These are phyloP conservation scores for Gypsophila paniculata DNA, from an alignment of 179 eudicot genomes.

Conservation along the genomic window DNA sequence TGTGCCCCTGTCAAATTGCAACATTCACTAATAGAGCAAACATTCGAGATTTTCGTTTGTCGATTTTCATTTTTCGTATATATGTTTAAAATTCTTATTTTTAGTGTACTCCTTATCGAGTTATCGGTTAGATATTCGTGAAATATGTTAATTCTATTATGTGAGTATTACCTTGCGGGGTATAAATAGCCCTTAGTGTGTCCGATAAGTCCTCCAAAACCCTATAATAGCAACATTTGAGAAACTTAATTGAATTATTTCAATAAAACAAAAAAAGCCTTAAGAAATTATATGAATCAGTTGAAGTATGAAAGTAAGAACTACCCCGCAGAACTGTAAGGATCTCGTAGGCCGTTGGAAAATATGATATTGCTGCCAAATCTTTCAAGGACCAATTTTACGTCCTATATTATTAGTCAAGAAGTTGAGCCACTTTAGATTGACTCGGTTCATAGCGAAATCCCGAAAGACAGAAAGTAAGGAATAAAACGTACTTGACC, in stretches of 20 bases:
- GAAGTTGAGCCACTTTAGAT: no score
- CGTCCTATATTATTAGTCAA: slow-evolving; percentile 24
- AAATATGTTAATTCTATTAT: no score
- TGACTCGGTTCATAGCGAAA: background rate
- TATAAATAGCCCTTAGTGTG: slow-evolving; percentile 20
- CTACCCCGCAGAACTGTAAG: slow-evolving; percentile 59
- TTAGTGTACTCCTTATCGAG: no score
- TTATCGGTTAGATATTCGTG: no score
- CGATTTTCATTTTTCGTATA: no score
- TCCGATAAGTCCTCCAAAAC: slow-evolving; percentile 25
- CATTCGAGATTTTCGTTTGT: background rate
- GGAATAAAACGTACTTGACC: slow-evolving; percentile 35
- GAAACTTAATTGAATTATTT: background rate
- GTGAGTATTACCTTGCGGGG: slow-evolving; percentile 3
- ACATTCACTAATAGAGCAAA: background rate
- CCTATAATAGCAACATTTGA: background rate
- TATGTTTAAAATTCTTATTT: no score
- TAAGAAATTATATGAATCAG: background rate
- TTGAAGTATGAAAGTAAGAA: background rate
- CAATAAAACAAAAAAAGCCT: no score
- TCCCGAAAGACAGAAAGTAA: background rate
- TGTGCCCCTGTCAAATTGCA: background rate
- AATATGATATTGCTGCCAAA: slow-evolving; percentile 67
- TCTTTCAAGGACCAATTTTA: slow-evolving; percentile 36
- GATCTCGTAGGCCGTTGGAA: slow-evolving; percentile 61